phyloP scores from a whole-genome alignment of 306 rosid genomes.

The Rubus parviflorus region DNA sequence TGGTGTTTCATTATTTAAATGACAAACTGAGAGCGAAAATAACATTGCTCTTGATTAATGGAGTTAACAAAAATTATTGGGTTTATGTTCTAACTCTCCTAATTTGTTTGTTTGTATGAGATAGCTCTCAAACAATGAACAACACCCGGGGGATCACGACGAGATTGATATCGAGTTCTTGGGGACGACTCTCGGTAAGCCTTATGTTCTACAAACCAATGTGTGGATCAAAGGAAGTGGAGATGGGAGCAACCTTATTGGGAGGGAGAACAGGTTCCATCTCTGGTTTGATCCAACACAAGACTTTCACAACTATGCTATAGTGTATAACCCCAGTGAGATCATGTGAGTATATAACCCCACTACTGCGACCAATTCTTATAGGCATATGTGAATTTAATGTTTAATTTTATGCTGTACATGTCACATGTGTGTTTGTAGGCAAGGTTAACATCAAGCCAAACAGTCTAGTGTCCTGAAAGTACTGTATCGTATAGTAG shows the following conservation, averaged over 20 bases:
- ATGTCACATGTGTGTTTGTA: slow-evolving; percentile 8
- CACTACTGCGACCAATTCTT: neutral
- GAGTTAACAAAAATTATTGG: neutral
- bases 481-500: neutral
- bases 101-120: slow-evolving; percentile 6
- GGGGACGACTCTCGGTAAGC: slow-evolving; percentile 76
- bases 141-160: slow-evolving; percentile 77
- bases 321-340: slow-evolving; percentile 75
- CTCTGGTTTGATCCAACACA: slow-evolving; percentile 95
- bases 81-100: neutral
- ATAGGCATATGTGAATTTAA: neutral
- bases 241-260: slow-evolving; percentile 54
- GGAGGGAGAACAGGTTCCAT: slow-evolving; percentile 79
- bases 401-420: neutral
- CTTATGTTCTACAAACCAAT: slow-evolving; percentile 86
- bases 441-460: slow-evolving; percentile 2
- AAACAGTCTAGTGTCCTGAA: neutral
- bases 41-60: neutral
- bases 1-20: neutral
- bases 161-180: slow-evolving; percentile 90
- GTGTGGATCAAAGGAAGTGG: slow-evolving; percentile 90
- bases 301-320: slow-evolving; percentile 76
- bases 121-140: slow-evolving; percentile 91
- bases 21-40: neutral
- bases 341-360: slow-evolving; percentile 57